phyloP scores from a whole-genome alignment of 1,284 basidiomycete species.

The Cryptococcus neoformans region DNA sequence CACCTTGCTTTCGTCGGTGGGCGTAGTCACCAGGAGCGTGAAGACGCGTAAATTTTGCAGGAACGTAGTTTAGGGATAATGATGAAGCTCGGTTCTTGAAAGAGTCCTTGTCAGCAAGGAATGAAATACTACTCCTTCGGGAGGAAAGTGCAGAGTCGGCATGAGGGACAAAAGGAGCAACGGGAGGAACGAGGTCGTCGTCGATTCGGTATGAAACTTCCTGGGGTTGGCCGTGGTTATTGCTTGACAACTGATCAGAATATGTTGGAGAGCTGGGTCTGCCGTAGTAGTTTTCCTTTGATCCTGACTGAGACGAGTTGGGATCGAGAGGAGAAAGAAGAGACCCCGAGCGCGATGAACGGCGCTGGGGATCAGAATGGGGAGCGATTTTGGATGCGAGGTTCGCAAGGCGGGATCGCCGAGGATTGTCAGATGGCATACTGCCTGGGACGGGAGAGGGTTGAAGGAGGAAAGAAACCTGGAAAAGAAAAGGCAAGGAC shows the following conservation, averaged over 20 bases:
- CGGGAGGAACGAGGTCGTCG: constrained; percentile 27
- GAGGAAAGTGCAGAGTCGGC: constrained; percentile 11
- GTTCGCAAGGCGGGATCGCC: constrained; percentile 4
- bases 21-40: constrained; percentile 52
- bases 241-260: constrained; percentile 16
- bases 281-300: background rate
- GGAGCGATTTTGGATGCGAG: constrained; percentile 6
- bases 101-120: constrained; percentile 12
- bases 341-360: constrained; percentile 3
- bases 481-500: background rate
- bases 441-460: background rate
- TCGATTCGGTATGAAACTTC: constrained; percentile 24
- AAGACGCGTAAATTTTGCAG: constrained; percentile 59
- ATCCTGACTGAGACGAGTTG: background rate
- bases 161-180: constrained; percentile 26
- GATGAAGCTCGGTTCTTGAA: constrained; percentile 22
- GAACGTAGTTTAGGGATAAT: constrained; percentile 62
- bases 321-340: constrained; percentile 1
- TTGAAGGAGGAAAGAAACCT: background rate
- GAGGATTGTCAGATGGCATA: too few relatives aligned
- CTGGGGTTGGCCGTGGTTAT: constrained; percentile 15
- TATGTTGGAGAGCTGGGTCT: constrained; percentile 9
- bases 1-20: constrained; percentile 55
- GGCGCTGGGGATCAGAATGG: constrained; percentile 1
- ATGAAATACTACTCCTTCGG: constrained; percentile 19